phyloP scores from a whole-genome alignment of 306 rosid genomes.

The Cicer judaicum region DNA sequence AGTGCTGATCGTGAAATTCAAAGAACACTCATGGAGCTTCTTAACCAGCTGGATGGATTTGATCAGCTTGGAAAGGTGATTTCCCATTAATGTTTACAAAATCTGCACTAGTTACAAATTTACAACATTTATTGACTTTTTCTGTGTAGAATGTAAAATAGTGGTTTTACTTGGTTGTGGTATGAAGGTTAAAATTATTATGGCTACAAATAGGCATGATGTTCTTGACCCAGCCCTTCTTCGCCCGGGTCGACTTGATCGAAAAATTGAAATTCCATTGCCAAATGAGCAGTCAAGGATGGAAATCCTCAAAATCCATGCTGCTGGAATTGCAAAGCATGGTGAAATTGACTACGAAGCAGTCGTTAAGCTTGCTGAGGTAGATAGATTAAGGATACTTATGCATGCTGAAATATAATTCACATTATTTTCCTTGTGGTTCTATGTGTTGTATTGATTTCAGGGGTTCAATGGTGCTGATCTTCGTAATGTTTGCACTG shows the following conservation, averaged over 20 bases:
- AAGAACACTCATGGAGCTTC: constrained; percentile 84
- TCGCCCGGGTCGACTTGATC: constrained; percentile 40
- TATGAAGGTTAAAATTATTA: constrained; percentile 43
- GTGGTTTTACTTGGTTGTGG: not conserved
- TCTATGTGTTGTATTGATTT: constrained; percentile 1
- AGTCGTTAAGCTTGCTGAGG: constrained; percentile 44
- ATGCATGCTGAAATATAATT: constrained; percentile 1
- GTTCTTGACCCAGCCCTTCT: constrained; percentile 46
- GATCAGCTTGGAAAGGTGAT: constrained; percentile 82
- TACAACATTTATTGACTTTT: not conserved
- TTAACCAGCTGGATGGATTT: constrained; percentile 87
- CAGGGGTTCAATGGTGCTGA: constrained; percentile 47
- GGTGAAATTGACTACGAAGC: constrained; percentile 45
- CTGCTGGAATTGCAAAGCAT: constrained; percentile 34
- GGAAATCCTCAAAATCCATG: constrained; percentile 42
- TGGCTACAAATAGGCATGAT: constrained; percentile 46
- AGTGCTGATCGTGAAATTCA: constrained; percentile 91
- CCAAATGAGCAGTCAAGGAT: constrained; percentile 41
- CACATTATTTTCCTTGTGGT: constrained; percentile 3
- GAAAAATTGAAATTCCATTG: constrained; percentile 39
- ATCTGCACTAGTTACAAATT: not conserved
- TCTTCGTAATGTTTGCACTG: constrained; percentile 47
- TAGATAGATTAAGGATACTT: not conserved
- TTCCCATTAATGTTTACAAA: not conserved
- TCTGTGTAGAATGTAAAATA: too few relatives aligned